These are phyloP conservation scores for Bonia amplexicaulis DNA, from an alignment of 176 grass and related monocot species.

Conservation along the genomic window DNA sequence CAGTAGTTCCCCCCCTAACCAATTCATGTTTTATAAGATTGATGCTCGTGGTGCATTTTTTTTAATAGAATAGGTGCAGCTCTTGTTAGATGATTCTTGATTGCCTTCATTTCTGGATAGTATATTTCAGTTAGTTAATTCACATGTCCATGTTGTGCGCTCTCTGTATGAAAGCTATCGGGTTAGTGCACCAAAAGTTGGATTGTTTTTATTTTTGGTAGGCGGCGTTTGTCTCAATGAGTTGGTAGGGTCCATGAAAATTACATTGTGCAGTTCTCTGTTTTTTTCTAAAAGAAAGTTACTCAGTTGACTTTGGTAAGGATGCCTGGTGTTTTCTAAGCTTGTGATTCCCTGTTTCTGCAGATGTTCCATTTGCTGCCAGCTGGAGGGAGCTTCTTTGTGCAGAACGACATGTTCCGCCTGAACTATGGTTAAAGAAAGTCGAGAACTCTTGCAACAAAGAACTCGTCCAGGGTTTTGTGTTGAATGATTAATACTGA, in stretches of 20 bases:
- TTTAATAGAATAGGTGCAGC: not conserved
- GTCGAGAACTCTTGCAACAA: not conserved
- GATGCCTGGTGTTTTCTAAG: not conserved
- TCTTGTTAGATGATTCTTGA: not conserved
- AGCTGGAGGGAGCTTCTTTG: slow-evolving; percentile 36
- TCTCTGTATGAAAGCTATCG: not conserved
- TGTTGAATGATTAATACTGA: slow-evolving; percentile 15
- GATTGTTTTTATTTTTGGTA: not conserved
- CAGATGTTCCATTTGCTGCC: slow-evolving; percentile 70
- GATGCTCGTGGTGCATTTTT: not conserved
- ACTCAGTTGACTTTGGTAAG: not conserved
- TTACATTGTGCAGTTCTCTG: not conserved
- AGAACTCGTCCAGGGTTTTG: not conserved
- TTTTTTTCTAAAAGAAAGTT: not conserved
- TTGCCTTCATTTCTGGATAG: not conserved
- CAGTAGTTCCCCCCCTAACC: not conserved
- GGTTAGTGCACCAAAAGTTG: not conserved
- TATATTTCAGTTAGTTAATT: not conserved
- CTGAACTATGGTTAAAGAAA: slow-evolving; percentile 61
- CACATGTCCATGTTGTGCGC: not conserved
- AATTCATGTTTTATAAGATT: not conserved
- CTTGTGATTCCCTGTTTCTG: not conserved
- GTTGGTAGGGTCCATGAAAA: not conserved
- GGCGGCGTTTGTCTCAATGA: not conserved
- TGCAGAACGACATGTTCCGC: slow-evolving; percentile 73